Percentiles rank a stretch among this genome's conserved stretches.
phyloP scores from a whole-genome alignment of 2,329 filamentous ascomycete species.

The Sporothrix brunneoviolacea region DNA sequence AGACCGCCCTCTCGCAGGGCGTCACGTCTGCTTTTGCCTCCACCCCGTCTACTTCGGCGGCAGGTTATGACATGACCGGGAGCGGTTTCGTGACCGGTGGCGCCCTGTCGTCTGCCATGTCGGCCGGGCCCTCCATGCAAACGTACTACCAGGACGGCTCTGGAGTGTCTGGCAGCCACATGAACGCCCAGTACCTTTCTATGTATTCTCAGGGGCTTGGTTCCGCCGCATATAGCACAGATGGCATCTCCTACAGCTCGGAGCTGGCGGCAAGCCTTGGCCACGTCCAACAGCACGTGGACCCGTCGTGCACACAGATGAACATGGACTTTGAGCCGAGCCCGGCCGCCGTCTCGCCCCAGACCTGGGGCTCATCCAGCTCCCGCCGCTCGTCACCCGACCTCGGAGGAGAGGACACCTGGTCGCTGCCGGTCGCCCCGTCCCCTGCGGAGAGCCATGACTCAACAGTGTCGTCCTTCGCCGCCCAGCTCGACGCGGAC shows the following conservation, averaged over 20 bases:
- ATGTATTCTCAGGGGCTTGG: conserved; percentile 40
- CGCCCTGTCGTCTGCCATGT: conserved; percentile 16
- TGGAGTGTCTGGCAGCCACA: no score
- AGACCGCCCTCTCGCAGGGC: conserved; percentile 42
- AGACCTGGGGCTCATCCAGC: conserved; percentile 47
- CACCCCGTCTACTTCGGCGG: not conserved
- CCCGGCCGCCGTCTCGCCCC: conserved; percentile 43
- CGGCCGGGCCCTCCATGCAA: no score
- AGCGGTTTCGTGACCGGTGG: not conserved
- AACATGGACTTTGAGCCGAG: conserved; percentile 46
- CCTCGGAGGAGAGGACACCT: conserved; percentile 44
- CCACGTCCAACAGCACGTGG: conserved; percentile 35
- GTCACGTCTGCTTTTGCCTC: conserved; percentile 37
- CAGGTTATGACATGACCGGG: conserved; percentile 44
- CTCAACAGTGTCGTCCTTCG: conserved; percentile 31
- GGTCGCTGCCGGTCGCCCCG: conserved; percentile 34
- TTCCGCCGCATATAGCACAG: conserved; percentile 42
- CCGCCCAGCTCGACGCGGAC: not conserved
- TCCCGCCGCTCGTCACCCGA: conserved; percentile 41
- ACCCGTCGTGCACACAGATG: conserved; percentile 45
- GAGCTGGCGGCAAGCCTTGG: conserved; percentile 27
- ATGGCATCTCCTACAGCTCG: conserved; percentile 36
- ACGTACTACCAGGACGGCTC: conserved; percentile 34
- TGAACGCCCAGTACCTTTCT: conserved; percentile 45
- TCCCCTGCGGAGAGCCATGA: conserved; percentile 40